Evolutionary conservation across 2,329 filamentous ascomycete genomes (phyloP).

Genomic region (Pezicula radicicola): DNA sequence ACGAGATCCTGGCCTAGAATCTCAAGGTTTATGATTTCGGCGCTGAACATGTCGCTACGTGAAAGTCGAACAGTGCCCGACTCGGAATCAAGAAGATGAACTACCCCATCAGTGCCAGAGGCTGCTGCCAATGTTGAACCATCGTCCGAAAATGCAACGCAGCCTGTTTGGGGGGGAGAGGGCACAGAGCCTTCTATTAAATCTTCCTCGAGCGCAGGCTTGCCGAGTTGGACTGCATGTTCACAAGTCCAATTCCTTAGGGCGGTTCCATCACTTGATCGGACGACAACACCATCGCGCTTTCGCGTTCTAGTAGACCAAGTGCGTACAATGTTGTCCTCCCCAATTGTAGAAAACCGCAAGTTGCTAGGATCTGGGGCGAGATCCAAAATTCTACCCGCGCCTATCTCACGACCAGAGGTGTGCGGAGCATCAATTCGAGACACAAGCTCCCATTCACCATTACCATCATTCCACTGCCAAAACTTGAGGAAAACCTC

Average conservation of each 20-base stretch:
- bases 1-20: conserved; percentile 74
- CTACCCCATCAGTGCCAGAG: conserved; percentile 55
- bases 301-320: conserved; percentile 76
- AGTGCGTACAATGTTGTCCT: conserved; percentile 72
- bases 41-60: conserved; percentile 65
- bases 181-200: conserved; percentile 19
- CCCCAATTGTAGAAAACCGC: conserved; percentile 82
- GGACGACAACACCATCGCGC: conserved; percentile 64
- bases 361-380: conserved; percentile 64
- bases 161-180: conserved; percentile 43
- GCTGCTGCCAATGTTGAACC: conserved; percentile 78
- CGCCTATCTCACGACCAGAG: conserved; percentile 45
- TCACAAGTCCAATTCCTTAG: conserved; percentile 74
- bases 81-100: conserved; percentile 74
- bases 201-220: conserved; percentile 30
- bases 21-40: conserved; percentile 62
- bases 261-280: conserved; percentile 53
- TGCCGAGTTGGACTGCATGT: conserved; percentile 49
- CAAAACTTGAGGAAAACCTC: conserved; percentile 93
- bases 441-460: conserved; percentile 72
- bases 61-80: conserved; percentile 65
- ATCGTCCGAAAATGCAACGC: conserved; percentile 77
- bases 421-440: conserved; percentile 82
- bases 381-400: conserved; percentile 66
- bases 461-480: conserved; percentile 57